Evolutionary conservation across 2,329 filamentous ascomycete genomes (phyloP).

Genomic region (Aspergillus nomiae): DNA sequence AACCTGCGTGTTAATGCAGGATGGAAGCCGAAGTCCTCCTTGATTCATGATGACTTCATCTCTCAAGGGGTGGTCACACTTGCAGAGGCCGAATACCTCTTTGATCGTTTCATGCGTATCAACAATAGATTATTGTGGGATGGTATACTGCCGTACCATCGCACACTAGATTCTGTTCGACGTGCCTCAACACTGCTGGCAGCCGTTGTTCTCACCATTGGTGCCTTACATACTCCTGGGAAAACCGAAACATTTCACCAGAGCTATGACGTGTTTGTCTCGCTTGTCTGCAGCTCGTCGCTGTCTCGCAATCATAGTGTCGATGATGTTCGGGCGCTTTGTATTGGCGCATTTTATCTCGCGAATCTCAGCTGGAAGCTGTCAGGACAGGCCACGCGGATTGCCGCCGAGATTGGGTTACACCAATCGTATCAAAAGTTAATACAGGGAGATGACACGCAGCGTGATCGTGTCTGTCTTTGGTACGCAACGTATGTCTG

Average conservation of each 20-base stretch:
- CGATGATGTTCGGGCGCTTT: constrained; percentile 56
- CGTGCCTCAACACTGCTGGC: constrained; percentile 53
- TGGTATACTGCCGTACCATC: constrained; percentile 29
- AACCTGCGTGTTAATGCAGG: constrained; percentile 21
- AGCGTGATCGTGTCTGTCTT: constrained; percentile 51
- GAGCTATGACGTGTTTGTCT: constrained; percentile 54
- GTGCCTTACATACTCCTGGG: constrained; percentile 54
- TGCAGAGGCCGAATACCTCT: constrained; percentile 47
- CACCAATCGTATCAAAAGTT: constrained; percentile 48
- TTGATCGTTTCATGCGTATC: constrained; percentile 41
- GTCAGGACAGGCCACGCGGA: constrained; percentile 53
- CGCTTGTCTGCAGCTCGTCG: constrained; percentile 53
- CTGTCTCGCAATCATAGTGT: constrained; percentile 54
- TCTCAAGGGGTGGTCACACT: constrained; percentile 40
- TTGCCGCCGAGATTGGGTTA: constrained; percentile 54
- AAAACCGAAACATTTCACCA: constrained; percentile 49
- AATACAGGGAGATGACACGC: constrained; percentile 34
- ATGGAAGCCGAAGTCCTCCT: constrained; percentile 22
- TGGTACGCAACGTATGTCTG: constrained; percentile 62
- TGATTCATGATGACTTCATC: constrained; percentile 41
- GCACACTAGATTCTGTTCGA: constrained; percentile 47
- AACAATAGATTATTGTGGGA: constrained; percentile 49
- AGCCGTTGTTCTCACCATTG: constrained; percentile 53
- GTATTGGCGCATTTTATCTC: constrained; percentile 59
- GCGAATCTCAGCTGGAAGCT: constrained; percentile 60